Evolutionary conservation across 768 basidiomycete genomes (phyloP).

Genomic region (Phanerochaete sordida): DNA sequence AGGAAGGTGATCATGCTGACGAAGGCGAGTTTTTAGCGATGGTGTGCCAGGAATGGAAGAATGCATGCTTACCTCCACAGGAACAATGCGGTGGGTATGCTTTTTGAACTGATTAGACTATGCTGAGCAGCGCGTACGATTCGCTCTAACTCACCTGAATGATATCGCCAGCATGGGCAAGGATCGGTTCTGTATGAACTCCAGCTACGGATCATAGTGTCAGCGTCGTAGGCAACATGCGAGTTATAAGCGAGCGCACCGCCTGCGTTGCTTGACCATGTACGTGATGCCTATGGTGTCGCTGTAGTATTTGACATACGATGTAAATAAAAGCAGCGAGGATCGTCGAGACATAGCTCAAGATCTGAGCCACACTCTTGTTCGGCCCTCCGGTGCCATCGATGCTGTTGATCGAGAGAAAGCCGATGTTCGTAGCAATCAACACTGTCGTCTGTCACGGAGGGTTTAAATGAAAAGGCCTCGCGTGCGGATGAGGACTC

Average conservation of each 20-base stretch:
- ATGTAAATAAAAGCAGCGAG: constrained; percentile 40
- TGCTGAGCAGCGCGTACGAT: too few species aligned
- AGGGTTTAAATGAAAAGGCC: too few species aligned
- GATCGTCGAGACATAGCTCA: constrained; percentile 40
- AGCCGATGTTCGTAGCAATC: constrained; percentile 55
- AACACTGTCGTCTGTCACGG: constrained; percentile 48
- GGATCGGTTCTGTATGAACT: too few species aligned
- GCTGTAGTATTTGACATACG: constrained; percentile 38
- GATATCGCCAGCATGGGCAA: constrained; percentile 15
- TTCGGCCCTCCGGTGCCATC: constrained; percentile 21
- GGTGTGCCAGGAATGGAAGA: background rate
- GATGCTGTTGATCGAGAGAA: constrained; percentile 49
- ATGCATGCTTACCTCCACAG: constrained; percentile 19
- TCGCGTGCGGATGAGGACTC: constrained; percentile 18
- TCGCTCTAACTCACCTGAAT: constrained; percentile 31
- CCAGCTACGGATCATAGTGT: too few species aligned
- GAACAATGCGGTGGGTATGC: constrained; percentile 22
- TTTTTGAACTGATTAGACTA: too few species aligned
- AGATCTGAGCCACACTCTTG: constrained; percentile 27
- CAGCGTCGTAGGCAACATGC: too few species aligned
- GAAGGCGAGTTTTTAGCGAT: background rate
- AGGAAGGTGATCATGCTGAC: constrained; percentile 14
- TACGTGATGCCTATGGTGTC: constrained; percentile 34
- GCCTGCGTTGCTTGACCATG: constrained; percentile 29
- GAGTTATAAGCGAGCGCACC: constrained; percentile 29